Percentiles rank a stretch among this genome's conserved stretches.
These are phyloP conservation scores for Persicaria tinctoria DNA, from an alignment of 148 eudicot genomes.

Conservation along the genomic window DNA sequence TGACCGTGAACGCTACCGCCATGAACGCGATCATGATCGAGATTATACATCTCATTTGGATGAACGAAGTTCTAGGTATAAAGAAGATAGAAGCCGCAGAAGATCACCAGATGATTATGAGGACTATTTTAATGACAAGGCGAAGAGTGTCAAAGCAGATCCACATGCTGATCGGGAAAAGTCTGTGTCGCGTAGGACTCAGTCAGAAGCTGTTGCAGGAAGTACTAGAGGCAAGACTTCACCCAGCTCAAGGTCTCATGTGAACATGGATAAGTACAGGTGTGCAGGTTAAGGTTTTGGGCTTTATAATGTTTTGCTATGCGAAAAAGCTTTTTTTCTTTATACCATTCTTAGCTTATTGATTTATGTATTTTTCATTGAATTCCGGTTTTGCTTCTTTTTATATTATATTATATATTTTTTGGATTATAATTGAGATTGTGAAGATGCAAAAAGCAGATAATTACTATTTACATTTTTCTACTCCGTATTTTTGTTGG, in stretches of 20 bases:
- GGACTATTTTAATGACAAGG: constrained; percentile 48
- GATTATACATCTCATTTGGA: constrained; percentile 33
- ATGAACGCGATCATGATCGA: constrained; percentile 22
- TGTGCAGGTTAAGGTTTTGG: constrained; percentile 12
- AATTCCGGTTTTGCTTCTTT: not conserved
- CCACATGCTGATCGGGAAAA: constrained; percentile 51
- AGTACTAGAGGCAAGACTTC: constrained; percentile 54
- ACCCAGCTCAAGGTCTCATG: constrained; percentile 52
- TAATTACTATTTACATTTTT: not conserved
- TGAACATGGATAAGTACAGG: constrained; percentile 58
- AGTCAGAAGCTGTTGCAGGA: constrained; percentile 33
- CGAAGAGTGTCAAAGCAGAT: constrained; percentile 43
- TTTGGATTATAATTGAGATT: not conserved
- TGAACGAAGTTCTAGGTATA: constrained; percentile 49
- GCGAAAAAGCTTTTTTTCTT: not conserved
- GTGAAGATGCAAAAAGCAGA: not conserved
- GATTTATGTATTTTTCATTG: constrained; percentile 8
- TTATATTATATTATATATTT: not conserved
- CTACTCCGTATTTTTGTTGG: too few relatives aligned
- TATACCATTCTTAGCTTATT: constrained; percentile 1
- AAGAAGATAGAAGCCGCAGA: constrained; percentile 66
- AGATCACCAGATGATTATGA: constrained; percentile 50
- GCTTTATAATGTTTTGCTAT: not conserved
- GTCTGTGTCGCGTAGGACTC: constrained; percentile 45
- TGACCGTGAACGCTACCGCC: constrained; percentile 33